Evolutionary conservation across 768 basidiomycete species (phyloP), one percentile per base, ranked within the genome.

Genomic region (Lactarius sanguifluus): DNA sequence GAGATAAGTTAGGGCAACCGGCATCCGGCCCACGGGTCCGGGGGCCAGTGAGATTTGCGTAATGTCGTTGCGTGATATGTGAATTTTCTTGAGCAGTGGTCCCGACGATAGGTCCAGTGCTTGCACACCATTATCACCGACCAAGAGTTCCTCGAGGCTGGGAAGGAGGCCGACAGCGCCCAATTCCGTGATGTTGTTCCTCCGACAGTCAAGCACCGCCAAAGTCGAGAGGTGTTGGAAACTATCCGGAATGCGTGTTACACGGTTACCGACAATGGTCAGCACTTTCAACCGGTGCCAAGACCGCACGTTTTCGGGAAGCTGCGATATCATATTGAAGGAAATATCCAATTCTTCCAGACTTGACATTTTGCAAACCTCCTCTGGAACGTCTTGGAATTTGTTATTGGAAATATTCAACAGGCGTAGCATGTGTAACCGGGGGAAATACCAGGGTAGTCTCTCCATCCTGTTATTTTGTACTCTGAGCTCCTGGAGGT

Each of bases 341-440:
- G 97, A 98, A 45, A 97, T 81, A 72, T 98, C 96, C 23, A 99
- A 86, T 71, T 96, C 92, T 43, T 83, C 79, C 23, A 99, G 84
- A n/a, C 79, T 82, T 5, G 80, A 76, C 73, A 98, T 85, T 67
- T 88, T 80, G 75, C 85, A 87, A 32, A 99, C 83, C 41, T 90
- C 90, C 0, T 79, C 70, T 0, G 96, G 96, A 59, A 98, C 81
- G 8, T 72, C 73, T 34, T 83, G 83, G 75, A 98, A 94, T 75
- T 94, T 92, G 81, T 98, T 99, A 77, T 98, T 98, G 62, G 95
- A 96, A 65, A 98, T 89, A 77, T 97, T 96, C 69, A 98, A 83
- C 30, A 86, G 85, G 58, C 84, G 85, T 62, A 98, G 84, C 54
- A 80, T 76, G 50, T 83, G 81, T 67, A 98, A 79, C 10, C 89